These are phyloP conservation scores for Pseudogymnoascus sp. DNA, from an alignment of 2,329 filamentous ascomycete species.

Conservation along the genomic window DNA sequence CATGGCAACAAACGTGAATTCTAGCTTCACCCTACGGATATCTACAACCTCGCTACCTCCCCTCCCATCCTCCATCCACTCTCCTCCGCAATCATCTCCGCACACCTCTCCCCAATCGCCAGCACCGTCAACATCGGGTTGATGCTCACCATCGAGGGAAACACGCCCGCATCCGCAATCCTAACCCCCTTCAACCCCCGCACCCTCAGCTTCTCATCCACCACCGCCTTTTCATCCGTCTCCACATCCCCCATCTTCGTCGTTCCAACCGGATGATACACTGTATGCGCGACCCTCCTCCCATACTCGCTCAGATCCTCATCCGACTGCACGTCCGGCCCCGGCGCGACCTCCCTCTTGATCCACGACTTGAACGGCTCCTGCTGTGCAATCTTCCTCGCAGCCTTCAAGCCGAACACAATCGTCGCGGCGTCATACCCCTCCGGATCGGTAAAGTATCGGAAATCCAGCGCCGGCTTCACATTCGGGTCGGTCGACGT, in stretches of 20 bases:
- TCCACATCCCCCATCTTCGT: slow-evolving; percentile 78
- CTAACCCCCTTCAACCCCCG: slow-evolving; percentile 64
- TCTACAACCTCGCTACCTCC: slow-evolving; percentile 22
- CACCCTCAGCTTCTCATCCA: slow-evolving; percentile 67
- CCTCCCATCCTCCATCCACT: slow-evolving; percentile 48
- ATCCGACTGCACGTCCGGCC: slow-evolving; percentile 52
- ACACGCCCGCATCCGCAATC: slow-evolving; percentile 80
- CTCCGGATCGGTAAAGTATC: slow-evolving; percentile 47
- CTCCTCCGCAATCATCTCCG: slow-evolving; percentile 73
- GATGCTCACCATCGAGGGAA: slow-evolving; percentile 78
- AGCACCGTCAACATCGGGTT: slow-evolving; percentile 90
- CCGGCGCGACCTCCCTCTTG: slow-evolving; percentile 32
- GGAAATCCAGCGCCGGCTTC: slow-evolving; percentile 45
- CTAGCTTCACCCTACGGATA: background rate
- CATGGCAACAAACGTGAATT: no score
- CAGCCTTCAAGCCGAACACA: slow-evolving; percentile 32
- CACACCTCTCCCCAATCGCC: slow-evolving; percentile 72
- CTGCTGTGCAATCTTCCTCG: slow-evolving; percentile 28
- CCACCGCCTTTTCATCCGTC: slow-evolving; percentile 65
- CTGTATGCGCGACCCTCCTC: slow-evolving; percentile 72
- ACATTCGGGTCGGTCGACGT: slow-evolving; percentile 34
- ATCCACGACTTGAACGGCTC: slow-evolving; percentile 36
- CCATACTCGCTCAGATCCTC: slow-evolving; percentile 78
- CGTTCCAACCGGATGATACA: slow-evolving; percentile 83
- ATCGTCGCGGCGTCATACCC: slow-evolving; percentile 46